These are phyloP conservation scores for Phalaenopsis aphrodite DNA, from an alignment of 106 monocot species.

Conservation along the genomic window DNA sequence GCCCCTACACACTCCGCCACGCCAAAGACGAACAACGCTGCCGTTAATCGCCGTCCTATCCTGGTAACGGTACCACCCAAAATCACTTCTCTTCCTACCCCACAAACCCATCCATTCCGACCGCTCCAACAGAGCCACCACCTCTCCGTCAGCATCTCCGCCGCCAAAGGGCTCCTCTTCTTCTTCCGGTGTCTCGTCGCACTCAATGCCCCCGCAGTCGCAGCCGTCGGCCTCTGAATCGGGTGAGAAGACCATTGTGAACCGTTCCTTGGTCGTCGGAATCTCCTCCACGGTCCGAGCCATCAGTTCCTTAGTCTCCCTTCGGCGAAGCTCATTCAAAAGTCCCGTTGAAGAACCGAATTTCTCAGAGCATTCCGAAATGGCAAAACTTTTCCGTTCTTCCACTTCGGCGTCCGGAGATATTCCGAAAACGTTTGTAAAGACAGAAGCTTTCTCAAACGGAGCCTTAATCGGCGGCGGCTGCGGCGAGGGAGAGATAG, in stretches of 20 bases:
- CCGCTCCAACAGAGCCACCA: not conserved
- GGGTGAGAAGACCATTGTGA: conserved; percentile 28
- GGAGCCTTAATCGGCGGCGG: not conserved
- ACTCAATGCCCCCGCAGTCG: not conserved
- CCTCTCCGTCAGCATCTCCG: not conserved
- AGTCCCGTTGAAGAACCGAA: too few relatives aligned
- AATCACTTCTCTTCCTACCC: conserved; percentile 7
- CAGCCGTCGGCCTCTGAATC: not conserved
- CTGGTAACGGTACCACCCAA: conserved; percentile 53
- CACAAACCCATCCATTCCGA: not conserved
- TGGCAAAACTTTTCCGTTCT: too few relatives aligned
- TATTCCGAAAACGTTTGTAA: too few relatives aligned
- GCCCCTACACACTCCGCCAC: not conserved
- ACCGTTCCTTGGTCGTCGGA: conserved; percentile 19
- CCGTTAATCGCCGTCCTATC: conserved; percentile 42
- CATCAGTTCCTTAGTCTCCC: too few relatives aligned
- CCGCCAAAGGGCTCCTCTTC: not conserved
- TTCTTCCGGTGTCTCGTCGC: not conserved
- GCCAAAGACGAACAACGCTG: conserved; percentile 49
- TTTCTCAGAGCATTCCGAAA: too few relatives aligned
- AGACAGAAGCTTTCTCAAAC: too few relatives aligned
- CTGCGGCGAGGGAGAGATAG: not conserved
- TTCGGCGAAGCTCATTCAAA: not conserved
- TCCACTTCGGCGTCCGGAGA: too few relatives aligned
- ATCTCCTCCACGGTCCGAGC: not conserved